Evolutionary conservation across 2,329 filamentous ascomycete species (phyloP), one percentile per base, ranked within the genome.

Genomic region (Clarireedia homoeocarpa): DNA sequence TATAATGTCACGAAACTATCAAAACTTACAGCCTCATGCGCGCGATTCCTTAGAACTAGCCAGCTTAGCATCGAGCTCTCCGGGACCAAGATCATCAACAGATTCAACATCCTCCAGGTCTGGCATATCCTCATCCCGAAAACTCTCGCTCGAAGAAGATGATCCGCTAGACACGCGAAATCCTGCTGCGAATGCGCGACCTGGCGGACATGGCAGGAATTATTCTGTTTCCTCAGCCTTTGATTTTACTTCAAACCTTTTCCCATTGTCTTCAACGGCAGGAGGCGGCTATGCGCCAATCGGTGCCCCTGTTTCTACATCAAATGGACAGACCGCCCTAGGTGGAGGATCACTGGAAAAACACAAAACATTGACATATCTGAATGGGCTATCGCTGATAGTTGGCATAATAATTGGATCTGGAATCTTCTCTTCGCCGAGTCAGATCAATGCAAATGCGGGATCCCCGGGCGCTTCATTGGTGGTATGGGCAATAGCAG

Each of bases 41-140:
- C 89, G 94, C 74, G 94, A 99, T 78, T 97, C 92, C 48, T 84
- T 99, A 68, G 94, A 99, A 76, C 86, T 99, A 57, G 94, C 91
- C 59, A 96, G 91, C 53, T 84, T 99, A 61, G 94, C 92, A 58
- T 95, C 90, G 60, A 91, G 88, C 39, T 90, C 87, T 64, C 81
- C 79, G 52, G 77, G 75, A 49, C 81, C 81, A 49, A 80, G 79
- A 60, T 82, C 80, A 17, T 79, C 74, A 48, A 79, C 79, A 10
- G 82, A 86, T n/a, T 88, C 86, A 15, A 81, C 86, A 42, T 96
- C 91, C 38, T 87, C 84, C 2, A 82, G 84, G 40, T 89, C 88
- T n/a, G 92, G 89, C 64, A 84, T 91, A 66, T 89, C 91, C 14
- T 97, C 92, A n/a, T 96, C 92, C 58, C 87, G 91, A 62, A 86